Evolutionary conservation across 2,329 filamentous ascomycete genomes (phyloP).

Genomic region (Aspergillus fructus): DNA sequence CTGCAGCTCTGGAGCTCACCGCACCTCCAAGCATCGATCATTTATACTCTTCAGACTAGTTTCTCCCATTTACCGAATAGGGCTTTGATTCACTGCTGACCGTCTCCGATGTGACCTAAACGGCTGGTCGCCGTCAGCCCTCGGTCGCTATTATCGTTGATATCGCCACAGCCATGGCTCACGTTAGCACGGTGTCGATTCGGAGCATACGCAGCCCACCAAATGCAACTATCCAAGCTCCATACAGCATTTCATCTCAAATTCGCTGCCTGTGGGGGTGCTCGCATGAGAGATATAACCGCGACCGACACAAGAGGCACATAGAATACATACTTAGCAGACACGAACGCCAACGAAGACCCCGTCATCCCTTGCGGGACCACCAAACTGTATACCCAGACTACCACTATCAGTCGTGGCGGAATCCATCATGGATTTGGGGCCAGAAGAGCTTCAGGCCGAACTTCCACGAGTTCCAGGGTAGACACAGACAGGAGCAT

Average conservation of each 20-base stretch:
- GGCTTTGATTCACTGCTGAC: neutral
- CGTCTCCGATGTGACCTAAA: neutral
- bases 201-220: neutral
- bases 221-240: neutral
- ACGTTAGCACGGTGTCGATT: neutral
- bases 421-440: slow-evolving; percentile 18
- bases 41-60: neutral
- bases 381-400: neutral
- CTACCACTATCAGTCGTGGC: slow-evolving; percentile 13
- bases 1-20: neutral
- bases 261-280: slow-evolving; percentile 12
- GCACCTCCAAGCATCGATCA: neutral
- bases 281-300: slow-evolving; percentile 2
- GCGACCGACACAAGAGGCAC: neutral
- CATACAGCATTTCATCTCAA: neutral
- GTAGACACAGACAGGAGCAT: neutral
- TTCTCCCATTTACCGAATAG: neutral
- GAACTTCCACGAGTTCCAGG: neutral
- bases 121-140: neutral
- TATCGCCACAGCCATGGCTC: neutral
- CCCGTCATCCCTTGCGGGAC: neutral
- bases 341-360: neutral
- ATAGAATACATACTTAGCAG: neutral
- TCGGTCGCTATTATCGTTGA: neutral
- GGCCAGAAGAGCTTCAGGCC: neutral